Conservation (phyloP, 2,329 filamentous ascomycete genomes). For the Anthostomella pinea region DNA sequence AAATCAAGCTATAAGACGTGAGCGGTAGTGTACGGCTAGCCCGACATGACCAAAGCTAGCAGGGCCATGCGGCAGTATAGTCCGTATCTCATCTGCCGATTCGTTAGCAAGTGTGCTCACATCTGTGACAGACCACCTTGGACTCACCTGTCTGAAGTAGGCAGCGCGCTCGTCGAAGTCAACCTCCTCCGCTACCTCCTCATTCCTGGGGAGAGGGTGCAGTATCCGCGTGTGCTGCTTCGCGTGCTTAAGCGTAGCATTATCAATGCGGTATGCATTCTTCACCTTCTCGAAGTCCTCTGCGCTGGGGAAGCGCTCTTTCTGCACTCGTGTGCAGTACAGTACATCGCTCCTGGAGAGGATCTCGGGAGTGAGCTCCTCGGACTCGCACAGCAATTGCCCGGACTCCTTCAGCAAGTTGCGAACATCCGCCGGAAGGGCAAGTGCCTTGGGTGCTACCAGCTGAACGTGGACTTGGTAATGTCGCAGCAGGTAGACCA, state of each 20-base stretch:
- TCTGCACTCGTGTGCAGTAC: conserved; percentile 96
- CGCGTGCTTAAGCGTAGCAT: conserved; percentile 82
- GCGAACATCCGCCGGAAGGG: conserved; percentile 72
- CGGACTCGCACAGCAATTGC: conserved; percentile 73
- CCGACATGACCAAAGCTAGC: conserved; percentile 83
- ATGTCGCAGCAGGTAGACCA: conserved; percentile 89
- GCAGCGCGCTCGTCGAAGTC: conserved; percentile 96
- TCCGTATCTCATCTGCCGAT: conserved; percentile 84
- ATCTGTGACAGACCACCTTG: background rate
- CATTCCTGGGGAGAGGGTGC: conserved; percentile 91
- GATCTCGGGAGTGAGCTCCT: conserved; percentile 81
- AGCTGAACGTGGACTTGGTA: conserved; percentile 95
- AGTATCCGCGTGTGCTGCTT: conserved; percentile 93
- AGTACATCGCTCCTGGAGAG: conserved; percentile 84
- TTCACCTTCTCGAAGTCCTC: conserved; percentile 84
- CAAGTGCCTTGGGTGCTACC: conserved; percentile 76
- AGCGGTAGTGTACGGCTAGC: conserved; percentile 26
- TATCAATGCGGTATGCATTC: conserved; percentile 86
- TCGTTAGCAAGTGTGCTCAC: conserved; percentile 38
- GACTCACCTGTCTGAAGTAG: conserved; percentile 98
- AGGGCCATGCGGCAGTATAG: conserved; percentile 98
- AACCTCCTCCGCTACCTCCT: conserved; percentile 91
- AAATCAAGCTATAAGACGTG: too few species aligned
- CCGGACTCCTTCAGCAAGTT: conserved; percentile 69
- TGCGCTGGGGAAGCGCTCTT: conserved; percentile 84